Conservation (phyloP, 495 filamentous ascomycete genomes). For the Trichoderma orchidacearum region DNA sequence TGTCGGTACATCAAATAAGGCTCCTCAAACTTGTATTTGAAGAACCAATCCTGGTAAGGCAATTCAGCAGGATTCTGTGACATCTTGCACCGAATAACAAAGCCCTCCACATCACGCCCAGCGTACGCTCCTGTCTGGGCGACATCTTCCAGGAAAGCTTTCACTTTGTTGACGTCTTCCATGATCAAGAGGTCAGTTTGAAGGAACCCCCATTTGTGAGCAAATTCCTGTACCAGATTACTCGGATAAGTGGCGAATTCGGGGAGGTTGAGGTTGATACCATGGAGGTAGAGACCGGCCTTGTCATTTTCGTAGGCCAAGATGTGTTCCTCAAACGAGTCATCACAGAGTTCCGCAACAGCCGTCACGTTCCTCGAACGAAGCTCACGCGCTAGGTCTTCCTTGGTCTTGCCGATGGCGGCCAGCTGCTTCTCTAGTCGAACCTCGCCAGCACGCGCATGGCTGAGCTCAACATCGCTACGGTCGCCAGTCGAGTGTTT, state of each 20-base stretch:
- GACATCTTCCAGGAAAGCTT: slow-evolving; percentile 65
- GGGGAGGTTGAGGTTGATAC: slow-evolving; percentile 87
- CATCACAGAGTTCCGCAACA: slow-evolving; percentile 93
- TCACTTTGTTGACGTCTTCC: slow-evolving; percentile 58
- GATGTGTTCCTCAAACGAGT: slow-evolving; percentile 93
- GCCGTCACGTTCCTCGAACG: slow-evolving; percentile 76
- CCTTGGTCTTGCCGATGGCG: slow-evolving; percentile 57
- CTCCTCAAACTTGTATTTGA: slow-evolving; percentile 99
- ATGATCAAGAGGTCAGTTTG: slow-evolving; percentile 71
- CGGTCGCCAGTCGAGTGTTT: slow-evolving; percentile 88
- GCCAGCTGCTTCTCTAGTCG: slow-evolving; percentile 75
- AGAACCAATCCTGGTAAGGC: slow-evolving; percentile 81
- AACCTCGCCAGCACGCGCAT: slow-evolving; percentile 70
- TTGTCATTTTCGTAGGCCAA: slow-evolving; percentile 71
- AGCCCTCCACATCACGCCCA: slow-evolving; percentile 88
- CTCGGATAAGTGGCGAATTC: slow-evolving; percentile 76
- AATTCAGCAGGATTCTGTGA: slow-evolving; percentile 16
- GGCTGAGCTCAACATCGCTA: slow-evolving; percentile 53
- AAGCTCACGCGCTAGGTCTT: slow-evolving; percentile 62
- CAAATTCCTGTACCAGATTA: slow-evolving; percentile 70
- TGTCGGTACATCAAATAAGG: slow-evolving; percentile 97
- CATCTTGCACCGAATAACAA: slow-evolving; percentile 83
- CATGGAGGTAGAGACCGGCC: slow-evolving; percentile 90
- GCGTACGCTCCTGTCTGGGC: slow-evolving; percentile 78
- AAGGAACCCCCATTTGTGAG: slow-evolving; percentile 86